A percentile compares a stretch with the other conserved stretches of the same genome.
phyloP scores from a whole-genome alignment of 208 protist species.

The Trypanosoma vivax region DNA sequence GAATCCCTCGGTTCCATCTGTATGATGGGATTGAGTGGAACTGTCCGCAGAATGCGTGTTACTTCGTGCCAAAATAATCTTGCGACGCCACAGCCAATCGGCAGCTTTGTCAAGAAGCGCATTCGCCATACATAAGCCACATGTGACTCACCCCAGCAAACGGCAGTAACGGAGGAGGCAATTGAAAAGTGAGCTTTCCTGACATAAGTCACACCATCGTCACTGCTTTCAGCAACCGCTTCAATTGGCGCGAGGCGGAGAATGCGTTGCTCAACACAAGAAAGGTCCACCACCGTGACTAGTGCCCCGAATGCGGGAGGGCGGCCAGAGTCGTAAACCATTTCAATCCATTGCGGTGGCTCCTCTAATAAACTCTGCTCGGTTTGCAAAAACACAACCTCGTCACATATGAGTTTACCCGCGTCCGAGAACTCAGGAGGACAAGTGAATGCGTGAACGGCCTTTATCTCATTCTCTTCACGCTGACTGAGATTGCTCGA shows the following conservation, averaged over 20 bases:
- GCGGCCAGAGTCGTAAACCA: constrained; percentile 5
- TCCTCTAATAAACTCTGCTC: constrained; percentile 12
- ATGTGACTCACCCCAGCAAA: constrained; percentile 32
- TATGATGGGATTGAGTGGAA: constrained; percentile 14
- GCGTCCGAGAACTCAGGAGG: background rate
- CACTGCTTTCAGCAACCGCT: constrained; percentile 49
- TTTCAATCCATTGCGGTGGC: constrained; percentile 8
- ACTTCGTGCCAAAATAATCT: constrained; percentile 50
- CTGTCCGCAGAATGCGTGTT: constrained; percentile 2
- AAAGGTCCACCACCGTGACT: constrained; percentile 45
- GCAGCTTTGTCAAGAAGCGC: constrained; percentile 34
- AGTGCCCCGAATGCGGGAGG: constrained; percentile 39
- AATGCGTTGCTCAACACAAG: constrained; percentile 26
- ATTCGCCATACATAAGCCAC: constrained; percentile 60
- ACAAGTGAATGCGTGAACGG: constrained; percentile 3
- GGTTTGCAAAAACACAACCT: constrained; percentile 23
- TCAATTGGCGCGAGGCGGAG: constrained; percentile 37
- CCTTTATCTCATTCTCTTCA: background rate
- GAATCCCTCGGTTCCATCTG: background rate
- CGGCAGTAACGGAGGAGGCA: constrained; percentile 9
- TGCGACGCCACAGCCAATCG: constrained; percentile 39
- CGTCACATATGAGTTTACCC: constrained; percentile 12
- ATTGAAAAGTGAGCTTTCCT: constrained; percentile 12
- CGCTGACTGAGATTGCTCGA: constrained; percentile 11
- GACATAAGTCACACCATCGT: constrained; percentile 33